Evolutionary conservation across 2,329 filamentous ascomycete species (phyloP).

Genomic region (Sphaerulina vaccinii): DNA sequence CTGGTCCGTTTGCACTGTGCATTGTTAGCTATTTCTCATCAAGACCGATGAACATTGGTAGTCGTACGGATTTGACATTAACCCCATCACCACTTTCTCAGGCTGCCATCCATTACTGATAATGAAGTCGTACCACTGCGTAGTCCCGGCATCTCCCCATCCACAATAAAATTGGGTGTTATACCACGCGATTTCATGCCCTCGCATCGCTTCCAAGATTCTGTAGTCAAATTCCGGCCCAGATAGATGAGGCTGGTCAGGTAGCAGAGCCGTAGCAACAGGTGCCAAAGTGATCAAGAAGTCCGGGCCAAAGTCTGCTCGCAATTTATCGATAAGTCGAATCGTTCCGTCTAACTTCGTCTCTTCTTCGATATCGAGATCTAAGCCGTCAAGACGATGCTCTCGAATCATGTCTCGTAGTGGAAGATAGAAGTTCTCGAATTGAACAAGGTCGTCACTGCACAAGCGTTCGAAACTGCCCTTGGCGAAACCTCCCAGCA

Average conservation of each 20-base stretch:
- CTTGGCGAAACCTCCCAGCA: slow-evolving; percentile 81
- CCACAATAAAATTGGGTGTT: slow-evolving; percentile 85
- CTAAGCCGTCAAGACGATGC: slow-evolving; percentile 65
- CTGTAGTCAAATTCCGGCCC: slow-evolving; percentile 71
- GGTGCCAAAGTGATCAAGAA: slow-evolving; percentile 82
- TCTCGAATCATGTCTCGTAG: slow-evolving; percentile 63
- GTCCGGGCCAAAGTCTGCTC: slow-evolving; percentile 62
- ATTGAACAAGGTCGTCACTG: slow-evolving; percentile 59
- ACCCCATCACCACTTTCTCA: slow-evolving; percentile 72
- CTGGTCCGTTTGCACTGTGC: slow-evolving; percentile 52
- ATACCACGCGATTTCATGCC: slow-evolving; percentile 74
- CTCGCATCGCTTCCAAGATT: slow-evolving; percentile 66
- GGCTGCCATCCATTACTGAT: slow-evolving; percentile 67
- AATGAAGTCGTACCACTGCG: slow-evolving; percentile 53
- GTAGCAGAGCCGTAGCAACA: slow-evolving; percentile 71
- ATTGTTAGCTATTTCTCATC: background rate
- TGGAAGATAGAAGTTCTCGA: slow-evolving; percentile 72
- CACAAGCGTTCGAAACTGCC: slow-evolving; percentile 64
- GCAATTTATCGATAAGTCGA: slow-evolving; percentile 49
- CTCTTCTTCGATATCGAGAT: slow-evolving; percentile 77
- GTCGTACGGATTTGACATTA: slow-evolving; percentile 68
- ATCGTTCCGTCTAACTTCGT: slow-evolving; percentile 66
- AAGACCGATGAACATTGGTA: background rate
- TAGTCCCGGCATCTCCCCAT: slow-evolving; percentile 67
- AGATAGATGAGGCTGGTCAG: slow-evolving; percentile 61